These are phyloP conservation scores for Salvia miltiorrhiza DNA, from an alignment of 257 asterid genomes.

Conservation along the genomic window DNA sequence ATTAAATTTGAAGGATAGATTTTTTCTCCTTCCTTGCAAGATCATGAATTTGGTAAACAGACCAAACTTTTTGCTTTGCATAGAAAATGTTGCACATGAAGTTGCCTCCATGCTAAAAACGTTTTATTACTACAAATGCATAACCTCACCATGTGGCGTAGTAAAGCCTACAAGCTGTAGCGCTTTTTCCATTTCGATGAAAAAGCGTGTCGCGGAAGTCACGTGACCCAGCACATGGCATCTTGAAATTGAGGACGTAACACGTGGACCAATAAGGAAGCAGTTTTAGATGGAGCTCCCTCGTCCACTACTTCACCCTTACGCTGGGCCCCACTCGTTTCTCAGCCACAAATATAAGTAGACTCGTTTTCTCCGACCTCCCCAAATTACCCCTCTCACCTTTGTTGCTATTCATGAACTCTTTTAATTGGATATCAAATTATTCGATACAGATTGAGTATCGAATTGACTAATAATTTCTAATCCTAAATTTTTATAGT, in stretches of 20 bases:
- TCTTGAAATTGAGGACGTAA: not conserved
- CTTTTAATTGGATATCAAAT: not conserved
- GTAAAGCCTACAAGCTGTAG: not conserved
- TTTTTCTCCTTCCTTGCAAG: not conserved
- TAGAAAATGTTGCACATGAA: slow-evolving; percentile 1
- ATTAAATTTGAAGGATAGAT: not conserved
- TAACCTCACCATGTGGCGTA: not conserved
- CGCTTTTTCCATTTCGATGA: not conserved
- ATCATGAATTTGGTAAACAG: not conserved
- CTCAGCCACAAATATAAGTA: slow-evolving; percentile 27
- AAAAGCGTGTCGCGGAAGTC: not conserved
- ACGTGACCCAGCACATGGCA: not conserved
- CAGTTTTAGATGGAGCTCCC: slow-evolving; percentile 28
- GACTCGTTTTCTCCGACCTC: not conserved
- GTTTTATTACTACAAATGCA: slow-evolving; percentile 4
- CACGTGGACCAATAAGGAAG: slow-evolving; percentile 28
- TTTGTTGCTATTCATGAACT: not conserved
- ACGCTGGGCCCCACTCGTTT: not conserved
- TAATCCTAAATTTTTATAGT: not conserved
- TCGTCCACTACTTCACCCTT: slow-evolving; percentile 16
- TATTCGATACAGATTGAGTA: not conserved
- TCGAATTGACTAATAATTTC: no score
- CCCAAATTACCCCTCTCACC: slow-evolving; percentile 23
- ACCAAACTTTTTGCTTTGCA: not conserved
- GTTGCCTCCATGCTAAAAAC: not conserved